Evolutionary conservation across 306 rosid genomes (phyloP).

Genomic region (Vigna unguiculata): DNA sequence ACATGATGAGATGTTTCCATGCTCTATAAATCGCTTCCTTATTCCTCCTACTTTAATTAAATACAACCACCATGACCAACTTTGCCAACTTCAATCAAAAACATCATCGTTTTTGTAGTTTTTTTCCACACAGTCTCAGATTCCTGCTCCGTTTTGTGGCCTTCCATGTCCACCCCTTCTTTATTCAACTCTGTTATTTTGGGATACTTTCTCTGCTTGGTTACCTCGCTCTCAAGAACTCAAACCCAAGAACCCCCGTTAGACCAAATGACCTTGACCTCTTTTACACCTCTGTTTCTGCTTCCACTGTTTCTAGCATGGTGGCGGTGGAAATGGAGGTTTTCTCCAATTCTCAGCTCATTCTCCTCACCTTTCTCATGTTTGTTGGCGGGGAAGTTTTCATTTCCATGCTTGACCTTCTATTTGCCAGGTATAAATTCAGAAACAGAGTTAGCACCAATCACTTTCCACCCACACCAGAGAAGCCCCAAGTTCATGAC

Average conservation of each 20-base stretch:
- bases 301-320: constrained; percentile 81
- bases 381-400: constrained; percentile 72
- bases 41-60: neutral
- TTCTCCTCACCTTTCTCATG: constrained; percentile 60
- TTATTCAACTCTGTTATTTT: neutral
- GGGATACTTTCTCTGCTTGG: neutral
- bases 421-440: constrained; percentile 17
- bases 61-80: neutral
- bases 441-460: neutral
- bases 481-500: neutral
- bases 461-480: neutral
- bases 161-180: constrained; percentile 13
- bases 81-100: neutral
- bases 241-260: constrained; percentile 46
- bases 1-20: too few species aligned
- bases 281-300: constrained; percentile 79
- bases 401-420: constrained; percentile 61
- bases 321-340: constrained; percentile 68
- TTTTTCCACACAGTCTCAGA: neutral
- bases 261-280: constrained; percentile 50
- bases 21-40: too few species aligned
- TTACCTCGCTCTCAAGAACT: constrained; percentile 50
- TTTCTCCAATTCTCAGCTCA: constrained; percentile 49
- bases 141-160: neutral
- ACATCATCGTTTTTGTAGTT: neutral